Conservation (phyloP, 1,284 basidiomycete genomes). For the Naganishia sp. region DNA sequence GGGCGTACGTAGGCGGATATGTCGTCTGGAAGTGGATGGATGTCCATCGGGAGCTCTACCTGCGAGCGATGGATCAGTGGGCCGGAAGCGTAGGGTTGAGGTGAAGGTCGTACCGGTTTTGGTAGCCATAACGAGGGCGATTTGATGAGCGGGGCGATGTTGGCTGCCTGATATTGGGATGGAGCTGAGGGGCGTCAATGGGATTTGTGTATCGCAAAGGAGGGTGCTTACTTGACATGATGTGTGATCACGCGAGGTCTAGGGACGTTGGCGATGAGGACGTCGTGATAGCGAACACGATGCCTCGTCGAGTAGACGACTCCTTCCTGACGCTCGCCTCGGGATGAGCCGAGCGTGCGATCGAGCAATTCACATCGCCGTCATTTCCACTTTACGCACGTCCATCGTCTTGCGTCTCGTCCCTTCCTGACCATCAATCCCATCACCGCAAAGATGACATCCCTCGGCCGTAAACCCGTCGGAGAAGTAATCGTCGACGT, state of each 20-base stretch:
- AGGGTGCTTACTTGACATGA: conserved; percentile 2
- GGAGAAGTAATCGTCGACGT: conserved; percentile 29
- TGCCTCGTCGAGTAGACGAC: too few species aligned
- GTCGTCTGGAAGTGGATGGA: conserved; percentile 85
- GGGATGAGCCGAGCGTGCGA: conserved; percentile 16
- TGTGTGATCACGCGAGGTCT: neutral
- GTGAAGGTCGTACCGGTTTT: conserved; percentile 61
- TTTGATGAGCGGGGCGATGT: conserved; percentile 79
- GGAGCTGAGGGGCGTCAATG: conserved; percentile 38
- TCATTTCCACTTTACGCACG: too few species aligned
- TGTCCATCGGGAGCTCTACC: conserved; percentile 81
- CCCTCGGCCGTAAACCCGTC: conserved; percentile 21
- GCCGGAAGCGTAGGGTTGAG: neutral
- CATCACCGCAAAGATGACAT: conserved; percentile 5
- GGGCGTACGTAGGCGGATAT: conserved; percentile 77
- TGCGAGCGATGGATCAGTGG: conserved; percentile 46
- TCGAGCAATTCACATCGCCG: neutral
- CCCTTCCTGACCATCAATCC: neutral
- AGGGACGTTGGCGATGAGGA: neutral
- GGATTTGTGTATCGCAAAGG: neutral
- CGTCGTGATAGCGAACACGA: neutral
- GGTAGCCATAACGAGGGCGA: conserved; percentile 86
- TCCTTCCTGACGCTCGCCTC: neutral
- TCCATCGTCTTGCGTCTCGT: neutral
- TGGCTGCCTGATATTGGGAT: conserved; percentile 70